Conservation (phyloP, 192 early-diverging fungal genomes). For the Geranomyces variabilis region DNA sequence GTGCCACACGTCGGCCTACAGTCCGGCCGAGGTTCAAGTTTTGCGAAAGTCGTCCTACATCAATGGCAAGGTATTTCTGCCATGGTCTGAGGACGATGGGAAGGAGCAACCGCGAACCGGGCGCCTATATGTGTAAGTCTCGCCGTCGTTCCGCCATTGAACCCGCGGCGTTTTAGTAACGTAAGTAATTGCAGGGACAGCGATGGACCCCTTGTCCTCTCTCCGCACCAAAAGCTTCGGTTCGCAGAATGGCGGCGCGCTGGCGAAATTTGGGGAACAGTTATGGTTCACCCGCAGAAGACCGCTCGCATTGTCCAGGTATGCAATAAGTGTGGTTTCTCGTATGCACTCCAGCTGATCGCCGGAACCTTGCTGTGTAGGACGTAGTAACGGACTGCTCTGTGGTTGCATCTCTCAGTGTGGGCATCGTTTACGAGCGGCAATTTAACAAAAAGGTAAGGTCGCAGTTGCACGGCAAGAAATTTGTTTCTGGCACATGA, state of each 20-base stretch:
- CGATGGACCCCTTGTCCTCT: conserved; percentile 76
- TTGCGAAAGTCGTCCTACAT: conserved; percentile 70
- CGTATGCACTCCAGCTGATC: too few species aligned
- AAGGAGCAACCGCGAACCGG: conserved; percentile 44
- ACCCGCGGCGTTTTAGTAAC: too few species aligned
- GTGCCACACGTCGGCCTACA: neutral
- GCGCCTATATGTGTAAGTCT: too few species aligned
- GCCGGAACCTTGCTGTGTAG: conserved; percentile 51
- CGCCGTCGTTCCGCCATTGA: too few species aligned
- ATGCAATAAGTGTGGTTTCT: neutral
- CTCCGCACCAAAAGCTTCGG: conserved; percentile 70
- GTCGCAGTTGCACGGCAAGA: neutral
- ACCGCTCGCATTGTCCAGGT: conserved; percentile 46
- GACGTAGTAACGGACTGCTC: conserved; percentile 95
- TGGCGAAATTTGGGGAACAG: conserved; percentile 68
- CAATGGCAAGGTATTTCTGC: conserved; percentile 72
- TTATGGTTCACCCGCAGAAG: conserved; percentile 70
- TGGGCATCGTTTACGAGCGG: conserved; percentile 78
- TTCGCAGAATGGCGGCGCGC: conserved; percentile 86
- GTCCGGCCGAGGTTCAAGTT: conserved; percentile 49
- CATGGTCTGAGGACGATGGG: conserved; percentile 71
- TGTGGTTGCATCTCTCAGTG: conserved; percentile 90
- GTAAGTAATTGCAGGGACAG: conserved; percentile 58
- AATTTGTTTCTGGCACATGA: neutral
- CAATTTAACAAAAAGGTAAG: conserved; percentile 71